Conservation (phyloP, 2,329 filamentous ascomycete genomes). For the Aspergillus neotritici region DNA sequence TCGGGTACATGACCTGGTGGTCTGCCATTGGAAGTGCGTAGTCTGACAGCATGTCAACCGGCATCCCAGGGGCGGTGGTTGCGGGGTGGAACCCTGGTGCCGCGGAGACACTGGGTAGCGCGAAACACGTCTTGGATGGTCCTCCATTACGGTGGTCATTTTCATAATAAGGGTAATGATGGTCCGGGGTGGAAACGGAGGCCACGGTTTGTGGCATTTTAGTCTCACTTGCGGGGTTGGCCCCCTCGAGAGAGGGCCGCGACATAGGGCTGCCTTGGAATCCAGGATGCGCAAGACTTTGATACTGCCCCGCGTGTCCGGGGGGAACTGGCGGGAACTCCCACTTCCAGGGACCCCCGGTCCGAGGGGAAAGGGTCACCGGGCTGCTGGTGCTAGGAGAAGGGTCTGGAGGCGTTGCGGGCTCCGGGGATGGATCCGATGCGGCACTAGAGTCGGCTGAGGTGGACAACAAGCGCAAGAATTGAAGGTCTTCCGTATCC, state of each 20-base stretch:
- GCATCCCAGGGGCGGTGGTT: slow-evolving; percentile 10
- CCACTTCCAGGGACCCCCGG: slow-evolving; percentile 23
- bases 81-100: slow-evolving; percentile 13
- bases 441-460: slow-evolving; percentile 34
- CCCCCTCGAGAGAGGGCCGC: slow-evolving; percentile 13
- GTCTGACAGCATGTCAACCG: slow-evolving; percentile 21
- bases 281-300: slow-evolving; percentile 17
- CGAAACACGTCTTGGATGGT: slow-evolving; percentile 10
- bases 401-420: slow-evolving; percentile 29
- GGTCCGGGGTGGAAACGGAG: slow-evolving; percentile 12
- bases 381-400: slow-evolving; percentile 20
- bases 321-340: slow-evolving; percentile 20
- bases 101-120: slow-evolving; percentile 13
- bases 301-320: slow-evolving; percentile 12
- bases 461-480: slow-evolving; percentile 31
- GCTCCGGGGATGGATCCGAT: slow-evolving; percentile 36
- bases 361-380: slow-evolving; percentile 14
- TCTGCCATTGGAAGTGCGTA: slow-evolving; percentile 23
- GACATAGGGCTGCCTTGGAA: slow-evolving; percentile 20
- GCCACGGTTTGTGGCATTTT: slow-evolving; percentile 11
- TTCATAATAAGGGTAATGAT: slow-evolving; percentile 23
- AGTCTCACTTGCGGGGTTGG: slow-evolving; percentile 10
- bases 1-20: slow-evolving; percentile 12
- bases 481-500: slow-evolving; percentile 33
- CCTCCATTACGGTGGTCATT: slow-evolving; percentile 11